phyloP scores from a whole-genome alignment of 2,329 filamentous ascomycete species.

The Cyphellophora attinorum region DNA sequence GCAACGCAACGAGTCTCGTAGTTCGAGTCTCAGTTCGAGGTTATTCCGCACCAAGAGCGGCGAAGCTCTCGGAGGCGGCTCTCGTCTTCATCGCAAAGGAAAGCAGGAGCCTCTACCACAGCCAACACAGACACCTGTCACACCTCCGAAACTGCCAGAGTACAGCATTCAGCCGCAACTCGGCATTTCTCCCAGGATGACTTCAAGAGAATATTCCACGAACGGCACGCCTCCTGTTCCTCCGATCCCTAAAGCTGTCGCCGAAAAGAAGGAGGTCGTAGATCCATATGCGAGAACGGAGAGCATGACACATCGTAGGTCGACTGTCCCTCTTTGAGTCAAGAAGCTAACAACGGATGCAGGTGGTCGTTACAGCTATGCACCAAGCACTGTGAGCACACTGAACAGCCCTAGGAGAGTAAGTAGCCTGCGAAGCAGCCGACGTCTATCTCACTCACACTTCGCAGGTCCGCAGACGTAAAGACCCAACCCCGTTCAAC shows the following conservation, averaged over 20 bases:
- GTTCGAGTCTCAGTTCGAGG: conserved; percentile 16
- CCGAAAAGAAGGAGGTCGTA: conserved; percentile 9
- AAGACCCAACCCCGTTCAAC: conserved; percentile 96
- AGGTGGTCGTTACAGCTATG: conserved; percentile 82
- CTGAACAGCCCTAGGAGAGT: conserved; percentile 83
- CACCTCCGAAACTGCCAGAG: conserved; percentile 12
- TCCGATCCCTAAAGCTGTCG: conserved; percentile 9
- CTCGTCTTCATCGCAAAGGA: conserved; percentile 15
- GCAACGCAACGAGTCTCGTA: conserved; percentile 16
- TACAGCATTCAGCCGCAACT: conserved; percentile 11
- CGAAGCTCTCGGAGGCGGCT: conserved; percentile 15
- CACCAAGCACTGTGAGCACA: conserved; percentile 80
- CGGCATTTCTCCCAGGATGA: conserved; percentile 12
- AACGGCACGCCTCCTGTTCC: conserved; percentile 16
- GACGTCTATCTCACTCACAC: neutral
- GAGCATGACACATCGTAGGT: conserved; percentile 81
- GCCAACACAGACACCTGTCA: conserved; percentile 9
- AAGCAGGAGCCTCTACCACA: conserved; percentile 4
- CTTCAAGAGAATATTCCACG: conserved; percentile 6
- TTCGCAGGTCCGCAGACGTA: conserved; percentile 64
- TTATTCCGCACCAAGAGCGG: conserved; percentile 17
- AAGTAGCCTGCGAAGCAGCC: conserved; percentile 1
- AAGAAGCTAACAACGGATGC: conserved; percentile 3
- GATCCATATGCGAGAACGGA: conserved; percentile 77
- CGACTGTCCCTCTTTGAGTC: neutral